Evolutionary conservation across 2,329 filamentous ascomycete genomes (phyloP).

Genomic region (Aspergillus luchuensis): DNA sequence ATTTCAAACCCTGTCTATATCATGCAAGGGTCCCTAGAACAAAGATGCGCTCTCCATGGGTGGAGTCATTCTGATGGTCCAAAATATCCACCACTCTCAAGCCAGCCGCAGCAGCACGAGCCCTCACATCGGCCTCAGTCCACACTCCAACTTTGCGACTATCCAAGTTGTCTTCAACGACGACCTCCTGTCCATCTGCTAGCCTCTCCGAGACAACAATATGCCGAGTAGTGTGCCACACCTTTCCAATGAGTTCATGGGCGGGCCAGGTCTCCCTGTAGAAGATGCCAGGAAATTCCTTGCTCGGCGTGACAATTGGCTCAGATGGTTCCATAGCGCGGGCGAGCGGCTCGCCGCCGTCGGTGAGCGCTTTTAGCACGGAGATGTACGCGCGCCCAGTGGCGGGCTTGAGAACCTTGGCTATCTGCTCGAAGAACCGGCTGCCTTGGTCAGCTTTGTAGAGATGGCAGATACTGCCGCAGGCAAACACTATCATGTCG

Average conservation of each 20-base stretch:
- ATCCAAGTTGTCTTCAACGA: background rate
- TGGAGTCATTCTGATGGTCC: background rate
- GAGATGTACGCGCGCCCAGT: background rate
- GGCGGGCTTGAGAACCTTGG: background rate
- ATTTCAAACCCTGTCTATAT: too few species aligned
- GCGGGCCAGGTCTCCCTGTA: background rate
- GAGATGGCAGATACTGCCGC: background rate
- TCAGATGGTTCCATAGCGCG: background rate
- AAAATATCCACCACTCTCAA: background rate
- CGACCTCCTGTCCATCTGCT: background rate
- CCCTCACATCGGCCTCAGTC: background rate
- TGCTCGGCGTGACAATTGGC: background rate
- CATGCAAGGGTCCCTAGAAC: background rate
- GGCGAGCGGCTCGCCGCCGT: background rate
- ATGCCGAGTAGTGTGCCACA: background rate
- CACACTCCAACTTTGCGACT: background rate
- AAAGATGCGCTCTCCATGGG: background rate
- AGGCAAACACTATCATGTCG: background rate
- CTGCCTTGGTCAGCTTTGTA: background rate
- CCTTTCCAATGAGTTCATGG: background rate
- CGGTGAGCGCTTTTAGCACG: background rate
- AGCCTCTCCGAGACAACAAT: background rate
- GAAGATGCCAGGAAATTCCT: background rate
- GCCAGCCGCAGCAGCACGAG: background rate
- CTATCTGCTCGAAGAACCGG: background rate